Base-by-base conservation (phyloP, 805 yeast species). In the Candida dajiaensis region DNA sequence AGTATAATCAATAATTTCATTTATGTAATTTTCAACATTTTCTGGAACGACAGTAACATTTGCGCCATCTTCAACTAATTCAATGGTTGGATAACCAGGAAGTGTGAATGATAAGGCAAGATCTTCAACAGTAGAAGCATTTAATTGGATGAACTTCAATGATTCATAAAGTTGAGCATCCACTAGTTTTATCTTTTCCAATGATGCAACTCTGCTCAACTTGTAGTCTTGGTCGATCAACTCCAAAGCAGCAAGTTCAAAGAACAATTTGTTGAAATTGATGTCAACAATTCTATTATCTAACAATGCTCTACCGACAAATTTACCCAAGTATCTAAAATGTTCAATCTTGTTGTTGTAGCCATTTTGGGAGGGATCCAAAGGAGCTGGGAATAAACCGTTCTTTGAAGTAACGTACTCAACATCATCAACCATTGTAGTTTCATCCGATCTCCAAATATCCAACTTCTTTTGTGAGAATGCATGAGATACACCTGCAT, bases 241-340 rank as follows among this genome's bases (percentile, higher is more conserved):
- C 50, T 62, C 58, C 41, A 63, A 51, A 48, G 76, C 69, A 8
- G 85, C 76, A 13, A 85, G 51, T 41, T 76, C 73, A 60, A 92
- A 85, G 58, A 92, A 88, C 3, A 80, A 62, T 0, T 80, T 76
- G 58, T 80, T 88, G 66, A 92, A 83, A 41, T 79, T 72, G 62
- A 92, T 81, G 62, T 94, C 98, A 41, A 92, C 74, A 40, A 90
- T 80, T 52, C 98, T 72, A n/a, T 87, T 82, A 64, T 92, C 99
- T 43, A 92, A 64, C 59, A 90, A 68, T 0, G 97, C 85, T 49
- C 97, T 74, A 0, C 96, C 97, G 44, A 89, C 72, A 59, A 94
- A 89, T 44, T 78, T 80, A 3, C 99, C 99, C 50, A 92, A 67
- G 19, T 78, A 73, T 15, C 73, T 70, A 63, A 88, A 92, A 41